These are phyloP conservation scores for Panicum virgatum DNA, from an alignment of 202 grass and related monocot species.

Conservation along the genomic window DNA sequence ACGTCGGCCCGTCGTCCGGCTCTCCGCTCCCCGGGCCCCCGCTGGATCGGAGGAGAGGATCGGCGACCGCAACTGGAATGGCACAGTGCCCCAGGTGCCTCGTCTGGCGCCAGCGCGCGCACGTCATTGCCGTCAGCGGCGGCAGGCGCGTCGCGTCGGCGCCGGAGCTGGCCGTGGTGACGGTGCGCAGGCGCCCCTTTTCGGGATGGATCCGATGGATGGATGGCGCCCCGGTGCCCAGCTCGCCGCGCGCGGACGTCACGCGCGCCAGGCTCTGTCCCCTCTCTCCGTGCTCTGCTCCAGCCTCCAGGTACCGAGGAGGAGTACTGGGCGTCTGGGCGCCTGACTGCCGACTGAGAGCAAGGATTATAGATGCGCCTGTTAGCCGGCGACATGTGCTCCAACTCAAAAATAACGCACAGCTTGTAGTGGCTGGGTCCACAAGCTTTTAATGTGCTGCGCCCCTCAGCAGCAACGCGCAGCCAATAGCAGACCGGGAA, in stretches of 20 bases:
- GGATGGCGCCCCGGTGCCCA: not conserved
- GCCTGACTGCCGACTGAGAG: too few species aligned
- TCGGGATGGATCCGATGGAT: not conserved
- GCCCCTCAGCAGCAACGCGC: too few species aligned
- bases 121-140: not conserved
- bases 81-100: not conserved
- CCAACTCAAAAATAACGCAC: too few species aligned
- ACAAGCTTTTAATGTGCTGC: too few species aligned
- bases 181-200: not conserved
- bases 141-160: too few species aligned
- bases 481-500: too few species aligned
- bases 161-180: not conserved
- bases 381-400: too few species aligned
- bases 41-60: too few species aligned
- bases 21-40: too few species aligned
- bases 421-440: too few species aligned
- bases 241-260: not conserved
- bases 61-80: not conserved
- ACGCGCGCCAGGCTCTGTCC: conserved; percentile 1
- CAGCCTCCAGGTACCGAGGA: conserved; percentile 5
- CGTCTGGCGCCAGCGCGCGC: not conserved
- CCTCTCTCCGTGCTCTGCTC: not conserved
- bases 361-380: too few species aligned
- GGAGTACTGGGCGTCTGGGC: not conserved
- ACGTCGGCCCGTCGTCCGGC: not conserved